Percentiles rank a stretch among this genome's conserved stretches.
phyloP scores from a whole-genome alignment of 2,329 filamentous ascomycete species.

The Volutella citrinella region DNA sequence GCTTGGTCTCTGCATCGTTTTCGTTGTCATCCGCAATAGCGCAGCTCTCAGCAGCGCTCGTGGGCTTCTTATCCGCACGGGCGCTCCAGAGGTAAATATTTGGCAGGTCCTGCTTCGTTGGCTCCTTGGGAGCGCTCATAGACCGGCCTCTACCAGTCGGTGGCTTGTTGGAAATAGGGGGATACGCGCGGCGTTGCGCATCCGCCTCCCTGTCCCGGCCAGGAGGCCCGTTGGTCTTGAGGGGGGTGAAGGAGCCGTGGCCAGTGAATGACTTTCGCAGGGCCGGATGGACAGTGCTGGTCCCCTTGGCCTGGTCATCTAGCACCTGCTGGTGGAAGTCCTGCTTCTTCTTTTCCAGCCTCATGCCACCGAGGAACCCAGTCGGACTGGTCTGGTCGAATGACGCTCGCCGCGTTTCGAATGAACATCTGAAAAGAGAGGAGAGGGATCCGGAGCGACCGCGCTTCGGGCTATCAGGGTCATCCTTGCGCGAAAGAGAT shows the following conservation, averaged over 20 bases:
- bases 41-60: slow-evolving; percentile 15
- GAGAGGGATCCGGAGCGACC: slow-evolving; percentile 36
- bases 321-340: slow-evolving; percentile 28
- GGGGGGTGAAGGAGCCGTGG: slow-evolving; percentile 25
- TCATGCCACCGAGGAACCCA: slow-evolving; percentile 40
- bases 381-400: slow-evolving; percentile 28
- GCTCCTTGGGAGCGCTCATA: slow-evolving; percentile 24
- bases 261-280: slow-evolving; percentile 27
- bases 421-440: slow-evolving; percentile 32
- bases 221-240: slow-evolving; percentile 22
- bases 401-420: slow-evolving; percentile 33
- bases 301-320: slow-evolving; percentile 22
- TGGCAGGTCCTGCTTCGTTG: slow-evolving; percentile 27
- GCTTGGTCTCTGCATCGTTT: no score
- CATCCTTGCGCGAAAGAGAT: slow-evolving; percentile 18
- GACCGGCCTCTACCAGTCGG: slow-evolving; percentile 24
- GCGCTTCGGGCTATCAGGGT: slow-evolving; percentile 21
- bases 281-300: slow-evolving; percentile 32
- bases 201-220: slow-evolving; percentile 19
- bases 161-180: slow-evolving; percentile 35
- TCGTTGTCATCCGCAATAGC: slow-evolving; percentile 21
- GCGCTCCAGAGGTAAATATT: slow-evolving; percentile 30
- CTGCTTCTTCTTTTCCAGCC: slow-evolving; percentile 38
- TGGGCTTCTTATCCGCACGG: slow-evolving; percentile 14
- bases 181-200: slow-evolving; percentile 29